phyloP scores from a whole-genome alignment of 805 yeast species.

The Cyberlindnera xishuangbannaensis region DNA sequence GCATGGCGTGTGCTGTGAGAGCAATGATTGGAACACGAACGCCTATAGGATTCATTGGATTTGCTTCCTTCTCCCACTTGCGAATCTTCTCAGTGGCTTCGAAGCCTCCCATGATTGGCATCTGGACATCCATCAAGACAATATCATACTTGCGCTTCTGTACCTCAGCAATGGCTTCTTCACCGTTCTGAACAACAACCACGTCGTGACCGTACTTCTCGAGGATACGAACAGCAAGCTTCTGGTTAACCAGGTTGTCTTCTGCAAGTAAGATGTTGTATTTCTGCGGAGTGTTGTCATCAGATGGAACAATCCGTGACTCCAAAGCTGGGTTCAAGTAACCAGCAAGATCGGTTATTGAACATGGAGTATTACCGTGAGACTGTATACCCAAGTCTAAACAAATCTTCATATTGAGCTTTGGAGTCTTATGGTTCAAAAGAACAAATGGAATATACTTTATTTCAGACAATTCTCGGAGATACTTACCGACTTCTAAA shows the following conservation, averaged over 20 bases:
- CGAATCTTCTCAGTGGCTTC: slow-evolving; percentile 84
- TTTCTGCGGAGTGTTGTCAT: slow-evolving; percentile 70
- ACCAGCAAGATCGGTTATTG: slow-evolving; percentile 74
- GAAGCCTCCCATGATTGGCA: slow-evolving; percentile 94
- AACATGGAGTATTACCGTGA: slow-evolving; percentile 85
- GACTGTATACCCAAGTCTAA: slow-evolving; percentile 83
- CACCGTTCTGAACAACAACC: slow-evolving; percentile 80
- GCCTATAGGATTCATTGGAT: slow-evolving; percentile 61
- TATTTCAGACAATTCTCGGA: slow-evolving; percentile 67
- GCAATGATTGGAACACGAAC: slow-evolving; percentile 85
- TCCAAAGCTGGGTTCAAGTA: slow-evolving; percentile 82
- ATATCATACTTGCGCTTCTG: slow-evolving; percentile 65
- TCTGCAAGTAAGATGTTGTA: slow-evolving; percentile 77
- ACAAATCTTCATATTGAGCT: slow-evolving; percentile 74
- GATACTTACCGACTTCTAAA: slow-evolving; percentile 62
- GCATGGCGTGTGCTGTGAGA: slow-evolving; percentile 88
- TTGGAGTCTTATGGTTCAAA: slow-evolving; percentile 68
- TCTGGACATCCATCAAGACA: slow-evolving; percentile 86
- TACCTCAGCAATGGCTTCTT: slow-evolving; percentile 73
- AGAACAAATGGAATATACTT: slow-evolving; percentile 82
- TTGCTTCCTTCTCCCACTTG: slow-evolving; percentile 78
- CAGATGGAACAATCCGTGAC: slow-evolving; percentile 72
- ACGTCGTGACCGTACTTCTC: slow-evolving; percentile 83
- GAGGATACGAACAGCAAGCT: slow-evolving; percentile 75
- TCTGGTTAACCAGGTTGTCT: slow-evolving; percentile 82